Base-by-base conservation (phyloP, 2,329 filamentous ascomycete genomes). In the Fusarium sp. region DNA sequence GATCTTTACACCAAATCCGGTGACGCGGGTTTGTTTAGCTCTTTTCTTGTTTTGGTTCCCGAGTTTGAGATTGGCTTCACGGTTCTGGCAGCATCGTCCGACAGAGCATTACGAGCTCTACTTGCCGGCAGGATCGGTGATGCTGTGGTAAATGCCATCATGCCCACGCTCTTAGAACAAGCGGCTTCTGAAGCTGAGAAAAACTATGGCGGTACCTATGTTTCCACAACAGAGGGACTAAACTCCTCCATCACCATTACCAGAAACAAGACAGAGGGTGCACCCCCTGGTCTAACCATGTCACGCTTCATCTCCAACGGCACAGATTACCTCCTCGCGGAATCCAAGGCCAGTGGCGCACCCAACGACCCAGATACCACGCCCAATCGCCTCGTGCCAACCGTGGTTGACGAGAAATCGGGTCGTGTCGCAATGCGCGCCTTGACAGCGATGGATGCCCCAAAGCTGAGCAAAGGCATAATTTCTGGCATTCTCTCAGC, bases 1-100 rank as follows among this genome's bases (percentile, higher is more conserved):
- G 83, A 30, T 70, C 75, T 74, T 6, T 74, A 74, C 62, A 65
- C 66, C 12, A 72, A 74, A 40, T 56, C 62, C 7, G 68, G 68
- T 4, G 50, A 65, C 8, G 43, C 25, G 22, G 57, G 43, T 12
- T 33, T 14, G 20, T 22, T 27, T 10, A 56, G 40, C 87, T 85
- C 68, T 80, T 80, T 79, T 81, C 2, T 78, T 82, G 10, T 63
- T 2, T 74, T 87, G 6, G 69, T 87, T 4, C 85, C 84, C 1
- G 85, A 87, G 66, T 85, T 81, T 58, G 80, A 83, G 57, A 77
- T 85, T 15, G 85, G 85, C 1, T 84, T 86, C 66, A 80, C 78
- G 1, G 75, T 86, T 20, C 77, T 86, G 1, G 71, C 81, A 2
- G 85, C 14, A 6, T 15, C 20, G 82, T 12, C 20, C 45, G 17